Conservation (phyloP, 2,329 filamentous ascomycete genomes). For the Akanthomyces lecanii region DNA sequence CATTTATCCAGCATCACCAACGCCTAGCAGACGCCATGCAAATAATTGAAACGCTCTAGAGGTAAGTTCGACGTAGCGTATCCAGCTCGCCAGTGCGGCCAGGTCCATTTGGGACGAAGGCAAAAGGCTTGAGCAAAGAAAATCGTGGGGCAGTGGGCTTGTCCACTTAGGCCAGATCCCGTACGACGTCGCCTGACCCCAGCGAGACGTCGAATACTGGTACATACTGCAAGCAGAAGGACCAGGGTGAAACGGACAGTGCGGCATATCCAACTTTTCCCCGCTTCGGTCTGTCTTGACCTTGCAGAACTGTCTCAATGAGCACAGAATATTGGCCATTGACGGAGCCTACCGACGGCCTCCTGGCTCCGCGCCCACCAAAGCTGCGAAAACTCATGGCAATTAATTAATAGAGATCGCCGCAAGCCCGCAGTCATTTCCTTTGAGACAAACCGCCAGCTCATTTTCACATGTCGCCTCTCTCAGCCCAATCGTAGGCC, state of each 20-base stretch:
- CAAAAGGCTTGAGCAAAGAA: neutral
- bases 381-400: neutral
- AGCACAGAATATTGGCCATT: neutral
- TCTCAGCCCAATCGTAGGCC: neutral
- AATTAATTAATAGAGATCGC: slow-evolving; percentile 1
- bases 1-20: neutral
- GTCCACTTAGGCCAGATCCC: neutral
- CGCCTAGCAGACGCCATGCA: neutral
- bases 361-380: neutral
- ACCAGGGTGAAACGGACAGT: neutral
- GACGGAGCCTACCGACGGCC: neutral
- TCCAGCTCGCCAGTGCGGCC: neutral
- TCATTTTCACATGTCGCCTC: neutral
- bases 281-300: slow-evolving; percentile 1
- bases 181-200: neutral
- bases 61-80: neutral
- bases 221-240: too few species aligned
- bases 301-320: neutral
- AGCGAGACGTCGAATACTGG: neutral
- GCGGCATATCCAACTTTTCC: neutral
- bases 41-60: slow-evolving; percentile 9
- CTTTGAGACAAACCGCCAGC: neutral
- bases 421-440: neutral
- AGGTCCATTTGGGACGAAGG: neutral
- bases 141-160: neutral